A percentile compares a stretch with the other conserved stretches of the same genome.
Conservation (phyloP, 2,329 filamentous ascomycete species). For the Colletotrichum tropicale region DNA sequence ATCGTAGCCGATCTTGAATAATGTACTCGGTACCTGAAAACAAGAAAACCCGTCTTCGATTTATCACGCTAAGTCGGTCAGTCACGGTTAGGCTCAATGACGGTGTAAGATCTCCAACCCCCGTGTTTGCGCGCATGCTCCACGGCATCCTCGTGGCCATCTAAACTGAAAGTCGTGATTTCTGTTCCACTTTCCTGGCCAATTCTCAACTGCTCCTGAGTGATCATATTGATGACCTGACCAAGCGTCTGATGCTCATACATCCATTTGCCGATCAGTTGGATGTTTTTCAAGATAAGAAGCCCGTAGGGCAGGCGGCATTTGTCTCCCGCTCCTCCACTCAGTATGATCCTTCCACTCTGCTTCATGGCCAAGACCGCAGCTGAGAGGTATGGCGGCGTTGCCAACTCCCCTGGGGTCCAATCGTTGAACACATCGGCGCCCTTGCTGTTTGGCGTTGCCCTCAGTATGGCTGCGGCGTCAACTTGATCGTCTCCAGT, state of each 20-base stretch:
- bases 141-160: constrained; percentile 34
- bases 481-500: constrained; percentile 43
- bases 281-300: constrained; percentile 37
- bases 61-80: not conserved
- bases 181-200: constrained; percentile 33
- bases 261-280: constrained; percentile 45
- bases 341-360: constrained; percentile 27
- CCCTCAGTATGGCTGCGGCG: constrained; percentile 32
- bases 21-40: not conserved
- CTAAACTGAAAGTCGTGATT: constrained; percentile 32
- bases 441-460: constrained; percentile 29
- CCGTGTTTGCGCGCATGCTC: constrained; percentile 20
- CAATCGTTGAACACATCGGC: constrained; percentile 52
- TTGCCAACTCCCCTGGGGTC: constrained; percentile 38
- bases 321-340: constrained; percentile 27
- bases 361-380: constrained; percentile 24
- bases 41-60: not conserved
- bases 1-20: not conserved
- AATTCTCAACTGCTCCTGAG: constrained; percentile 38
- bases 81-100: not conserved
- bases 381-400: constrained; percentile 44
- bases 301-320: constrained; percentile 34
- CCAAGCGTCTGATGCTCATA: constrained; percentile 39
- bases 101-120: constrained; percentile 25
- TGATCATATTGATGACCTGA: constrained; percentile 41